Conservation (phyloP, 257 asterid genomes). For the Catharanthus roseus region DNA sequence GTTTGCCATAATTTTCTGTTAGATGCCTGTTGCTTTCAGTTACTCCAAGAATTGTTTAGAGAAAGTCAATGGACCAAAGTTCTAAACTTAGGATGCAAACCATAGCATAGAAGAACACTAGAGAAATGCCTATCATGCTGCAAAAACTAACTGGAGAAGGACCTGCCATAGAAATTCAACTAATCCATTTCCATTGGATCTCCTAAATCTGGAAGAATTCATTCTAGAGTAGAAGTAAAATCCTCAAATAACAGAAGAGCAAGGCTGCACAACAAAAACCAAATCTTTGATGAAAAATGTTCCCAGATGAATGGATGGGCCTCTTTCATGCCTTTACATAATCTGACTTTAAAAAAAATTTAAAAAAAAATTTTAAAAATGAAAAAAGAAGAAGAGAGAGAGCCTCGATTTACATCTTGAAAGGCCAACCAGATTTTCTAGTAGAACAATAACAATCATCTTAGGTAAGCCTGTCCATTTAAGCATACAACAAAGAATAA, state of each 20-base stretch:
- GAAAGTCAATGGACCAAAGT: background rate
- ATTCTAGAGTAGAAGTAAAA: background rate
- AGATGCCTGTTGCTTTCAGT: background rate
- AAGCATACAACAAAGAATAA: background rate
- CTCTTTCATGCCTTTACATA: background rate
- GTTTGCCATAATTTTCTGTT: background rate
- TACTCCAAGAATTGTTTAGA: background rate
- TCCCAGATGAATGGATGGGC: background rate
- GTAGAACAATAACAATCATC: background rate
- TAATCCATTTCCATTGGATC: background rate
- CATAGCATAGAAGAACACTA: background rate
- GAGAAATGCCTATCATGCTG: too few relatives aligned
- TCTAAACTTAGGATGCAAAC: background rate
- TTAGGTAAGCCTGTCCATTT: background rate
- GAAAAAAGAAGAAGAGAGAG: background rate
- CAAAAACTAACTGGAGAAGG: too few relatives aligned
- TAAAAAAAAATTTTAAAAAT: too few relatives aligned
- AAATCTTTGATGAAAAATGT: background rate
- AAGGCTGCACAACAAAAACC: background rate
- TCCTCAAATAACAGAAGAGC: background rate
- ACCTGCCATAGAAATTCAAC: too few relatives aligned
- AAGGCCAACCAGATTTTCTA: background rate
- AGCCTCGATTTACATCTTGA: background rate
- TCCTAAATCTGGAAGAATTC: background rate
- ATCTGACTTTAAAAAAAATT: too few relatives aligned